These are phyloP conservation scores for Nemania sp. DNA, from an alignment of 2,329 filamentous ascomycete species.

Conservation along the genomic window DNA sequence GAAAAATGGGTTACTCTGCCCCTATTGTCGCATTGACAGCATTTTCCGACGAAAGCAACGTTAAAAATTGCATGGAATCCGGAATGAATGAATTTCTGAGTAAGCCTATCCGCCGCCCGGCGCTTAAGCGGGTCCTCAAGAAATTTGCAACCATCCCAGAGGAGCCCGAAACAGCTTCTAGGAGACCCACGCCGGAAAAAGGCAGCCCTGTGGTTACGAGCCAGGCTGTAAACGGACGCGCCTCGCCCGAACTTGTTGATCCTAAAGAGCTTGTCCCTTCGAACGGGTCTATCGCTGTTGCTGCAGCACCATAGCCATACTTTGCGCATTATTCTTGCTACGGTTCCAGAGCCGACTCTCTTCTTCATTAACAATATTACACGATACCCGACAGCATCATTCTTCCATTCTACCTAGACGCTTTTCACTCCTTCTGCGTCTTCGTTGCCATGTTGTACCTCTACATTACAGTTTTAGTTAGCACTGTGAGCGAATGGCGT, in stretches of 20 bases:
- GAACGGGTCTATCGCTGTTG: constrained; percentile 31
- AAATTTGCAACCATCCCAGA: constrained; percentile 86
- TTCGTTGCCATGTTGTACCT: constrained; percentile 26
- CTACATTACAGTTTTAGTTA: constrained; percentile 12
- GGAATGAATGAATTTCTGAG: constrained; percentile 92
- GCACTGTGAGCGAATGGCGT: constrained; percentile 28
- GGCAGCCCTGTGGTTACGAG: constrained; percentile 25
- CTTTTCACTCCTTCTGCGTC: neutral
- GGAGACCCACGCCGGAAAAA: constrained; percentile 47
- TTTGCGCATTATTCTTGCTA: neutral
- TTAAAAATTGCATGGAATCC: constrained; percentile 85
- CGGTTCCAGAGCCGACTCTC: neutral
- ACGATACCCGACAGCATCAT: constrained; percentile 4
- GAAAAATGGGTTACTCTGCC: constrained; percentile 85
- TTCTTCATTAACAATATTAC: constrained; percentile 2
- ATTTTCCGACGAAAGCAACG: constrained; percentile 90
- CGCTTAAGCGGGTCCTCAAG: constrained; percentile 85
- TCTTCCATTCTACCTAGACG: neutral
- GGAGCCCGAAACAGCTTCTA: constrained; percentile 64
- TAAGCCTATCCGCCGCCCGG: constrained; percentile 82
- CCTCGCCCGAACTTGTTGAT: constrained; percentile 6
- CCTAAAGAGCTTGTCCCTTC: constrained; percentile 28
- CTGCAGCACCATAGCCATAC: constrained; percentile 11
- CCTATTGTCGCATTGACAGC: constrained; percentile 93
- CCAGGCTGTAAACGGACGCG: constrained; percentile 36